Evolutionary conservation across 2,329 filamentous ascomycete genomes (phyloP), one percentile per base, ranked within the genome.

Genomic region (Sarocladiaceae sp.): DNA sequence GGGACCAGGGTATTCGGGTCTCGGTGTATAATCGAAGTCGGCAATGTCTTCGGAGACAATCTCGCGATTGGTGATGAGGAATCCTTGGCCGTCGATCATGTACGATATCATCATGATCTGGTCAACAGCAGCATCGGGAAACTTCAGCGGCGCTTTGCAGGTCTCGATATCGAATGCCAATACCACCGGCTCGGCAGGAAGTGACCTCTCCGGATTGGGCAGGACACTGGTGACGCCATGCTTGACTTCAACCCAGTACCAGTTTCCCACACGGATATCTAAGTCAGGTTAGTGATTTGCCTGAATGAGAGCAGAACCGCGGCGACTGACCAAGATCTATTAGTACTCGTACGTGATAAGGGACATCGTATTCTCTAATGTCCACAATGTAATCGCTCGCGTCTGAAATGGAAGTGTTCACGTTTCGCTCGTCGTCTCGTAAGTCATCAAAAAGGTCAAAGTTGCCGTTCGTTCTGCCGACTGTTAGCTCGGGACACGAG

Each of bases 91-190:
- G 61, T 99, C 94, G 62, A 99, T 97, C 95, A 99, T 99, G 75
- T 99, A 99, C 28, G 95, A 99, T 67, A 99, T 93, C 94, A 99
- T 99, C 92, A 99, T 99, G 64, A 99, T 87, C 67, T 96, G 93
- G 71, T 99, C 94, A 57, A 96, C 86, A 3, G 91, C 82, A 2
- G 94, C 86, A 65, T 99, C 95, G 23, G 94, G 95, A 61, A 99
- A 99, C 68, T 99, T 99, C 52, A 99, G 76, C 2, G 95, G 94
- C 15, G 94, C 76, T 65, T 99, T 99, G 4, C 90, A 93, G 2
- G 94, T 99, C 71, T 99, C 94, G 64, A 99, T 99, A 83, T 99
- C 94, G 71, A 86, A 99, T n/a, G 94, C 94, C 80, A 99, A 87
- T 18, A 99, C 89, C n/a, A 97, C 89, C 1, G 94, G 94, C 63